Conservation (phyloP, 148 eudicot genomes). For the Dianthus caryophyllus region DNA sequence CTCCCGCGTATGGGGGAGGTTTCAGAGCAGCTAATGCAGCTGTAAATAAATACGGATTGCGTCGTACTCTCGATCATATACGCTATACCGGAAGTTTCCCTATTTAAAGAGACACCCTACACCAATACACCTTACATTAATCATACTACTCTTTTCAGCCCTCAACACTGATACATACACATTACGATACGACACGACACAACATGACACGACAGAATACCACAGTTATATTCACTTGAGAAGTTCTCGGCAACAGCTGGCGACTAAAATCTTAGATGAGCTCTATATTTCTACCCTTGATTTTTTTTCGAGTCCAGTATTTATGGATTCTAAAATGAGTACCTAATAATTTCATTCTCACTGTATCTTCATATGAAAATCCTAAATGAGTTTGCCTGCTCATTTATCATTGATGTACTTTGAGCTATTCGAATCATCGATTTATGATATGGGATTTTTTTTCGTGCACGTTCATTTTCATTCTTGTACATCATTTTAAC, state of each 20-base stretch:
- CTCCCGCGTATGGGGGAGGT: slow-evolving; percentile 91
- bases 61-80: slow-evolving; percentile 73
- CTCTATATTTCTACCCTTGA: slow-evolving; percentile 21
- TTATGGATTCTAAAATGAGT: background rate
- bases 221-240: background rate
- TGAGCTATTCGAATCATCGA: slow-evolving; percentile 7
- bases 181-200: slow-evolving; percentile 2
- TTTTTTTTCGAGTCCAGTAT: slow-evolving; percentile 14
- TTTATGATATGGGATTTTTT: slow-evolving; percentile 2
- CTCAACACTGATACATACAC: slow-evolving; percentile 15
- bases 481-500: too few relatives aligned
- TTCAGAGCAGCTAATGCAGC: slow-evolving; percentile 86
- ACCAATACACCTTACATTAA: background rate
- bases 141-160: slow-evolving; percentile 6
- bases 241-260: slow-evolving; percentile 23
- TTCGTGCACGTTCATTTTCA: too few relatives aligned
- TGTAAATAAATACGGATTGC: slow-evolving; percentile 75
- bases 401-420: background rate
- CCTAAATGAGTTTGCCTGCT: background rate
- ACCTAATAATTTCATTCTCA: slow-evolving; percentile 17
- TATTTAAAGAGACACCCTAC: slow-evolving; percentile 26
- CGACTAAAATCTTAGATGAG: slow-evolving; percentile 14
- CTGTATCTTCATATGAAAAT: background rate
- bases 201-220: too few relatives aligned
- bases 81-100: slow-evolving; percentile 74